A percentile compares a stretch with the other conserved stretches of the same genome.
These are phyloP conservation scores for Penstemon davidsonii DNA, from an alignment of 257 asterid genomes.

Conservation along the genomic window DNA sequence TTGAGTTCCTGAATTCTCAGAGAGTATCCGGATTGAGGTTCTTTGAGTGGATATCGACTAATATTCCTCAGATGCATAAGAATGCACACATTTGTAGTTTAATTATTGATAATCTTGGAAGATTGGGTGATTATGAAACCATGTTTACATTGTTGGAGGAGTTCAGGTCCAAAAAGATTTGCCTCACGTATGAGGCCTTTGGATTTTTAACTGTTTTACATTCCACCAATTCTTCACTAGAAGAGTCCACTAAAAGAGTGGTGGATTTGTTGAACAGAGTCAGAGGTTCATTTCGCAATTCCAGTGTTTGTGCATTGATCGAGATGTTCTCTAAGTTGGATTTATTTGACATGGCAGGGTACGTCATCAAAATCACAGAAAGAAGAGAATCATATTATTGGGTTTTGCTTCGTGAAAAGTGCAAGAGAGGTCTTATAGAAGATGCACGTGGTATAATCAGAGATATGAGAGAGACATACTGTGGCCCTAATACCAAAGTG, in stretches of 20 bases:
- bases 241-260: constrained; percentile 41
- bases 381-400: constrained; percentile 44
- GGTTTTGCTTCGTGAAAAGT: constrained; percentile 63
- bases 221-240: constrained; percentile 36
- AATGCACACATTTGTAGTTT: constrained; percentile 59
- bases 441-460: constrained; percentile 52
- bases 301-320: constrained; percentile 60
- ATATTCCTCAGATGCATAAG: constrained; percentile 36
- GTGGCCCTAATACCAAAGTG: constrained; percentile 40
- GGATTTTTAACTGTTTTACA: constrained; percentile 47
- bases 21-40: constrained; percentile 58
- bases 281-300: constrained; percentile 69
- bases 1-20: constrained; percentile 48
- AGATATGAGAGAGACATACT: constrained; percentile 49
- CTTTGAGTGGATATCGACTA: constrained; percentile 59
- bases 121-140: constrained; percentile 61
- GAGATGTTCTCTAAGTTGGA: constrained; percentile 62
- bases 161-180: constrained; percentile 46
- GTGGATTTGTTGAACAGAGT: constrained; percentile 49
- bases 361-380: constrained; percentile 53
- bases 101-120: constrained; percentile 66
- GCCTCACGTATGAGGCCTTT: constrained; percentile 67
- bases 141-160: constrained; percentile 49
- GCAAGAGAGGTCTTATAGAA: constrained; percentile 57
- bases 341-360: constrained; percentile 67